Conservation (phyloP, 306 rosid species). For the Dalbergia cultrata region DNA sequence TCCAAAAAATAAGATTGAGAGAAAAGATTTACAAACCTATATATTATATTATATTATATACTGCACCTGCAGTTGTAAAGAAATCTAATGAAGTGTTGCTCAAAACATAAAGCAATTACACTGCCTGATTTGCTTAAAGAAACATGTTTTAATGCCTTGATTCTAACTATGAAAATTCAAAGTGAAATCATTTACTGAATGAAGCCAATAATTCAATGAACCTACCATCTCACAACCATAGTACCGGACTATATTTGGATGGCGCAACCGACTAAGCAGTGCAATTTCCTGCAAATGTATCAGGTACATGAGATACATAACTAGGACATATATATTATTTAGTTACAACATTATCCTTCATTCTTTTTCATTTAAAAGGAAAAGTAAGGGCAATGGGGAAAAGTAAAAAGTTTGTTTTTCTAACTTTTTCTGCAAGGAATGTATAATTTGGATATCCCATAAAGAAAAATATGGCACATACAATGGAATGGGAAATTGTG, state of each 20-base stretch:
- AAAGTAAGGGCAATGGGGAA: background rate
- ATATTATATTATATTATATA: background rate
- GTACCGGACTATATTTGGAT: slow-evolving; percentile 93
- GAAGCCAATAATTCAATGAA: slow-evolving; percentile 31
- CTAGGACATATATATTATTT: background rate
- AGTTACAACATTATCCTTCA: background rate
- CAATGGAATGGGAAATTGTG: slow-evolving; percentile 7
- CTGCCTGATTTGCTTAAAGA: slow-evolving; percentile 11
- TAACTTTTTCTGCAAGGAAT: slow-evolving; percentile 20
- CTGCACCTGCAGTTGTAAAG: background rate
- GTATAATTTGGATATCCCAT: slow-evolving; percentile 30
- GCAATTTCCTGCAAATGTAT: slow-evolving; percentile 79
- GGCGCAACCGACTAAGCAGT: slow-evolving; percentile 80
- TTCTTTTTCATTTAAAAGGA: slow-evolving; percentile 11
- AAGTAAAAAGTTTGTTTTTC: slow-evolving; percentile 31
- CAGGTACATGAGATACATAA: background rate
- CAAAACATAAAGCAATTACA: slow-evolving; percentile 15
- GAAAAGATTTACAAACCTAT: slow-evolving; percentile 42
- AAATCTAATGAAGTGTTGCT: background rate
- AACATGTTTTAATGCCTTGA: slow-evolving; percentile 12
- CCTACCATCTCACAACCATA: slow-evolving; percentile 81
- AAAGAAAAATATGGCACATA: slow-evolving; percentile 26
- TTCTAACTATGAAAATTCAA: slow-evolving; percentile 17
- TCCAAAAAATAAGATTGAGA: slow-evolving; percentile 53
- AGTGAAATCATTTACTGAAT: slow-evolving; percentile 32